Evolutionary conservation across 1,284 basidiomycete species (phyloP), one percentile per base, ranked within the genome.

Genomic region (Trametes versicolor): DNA sequence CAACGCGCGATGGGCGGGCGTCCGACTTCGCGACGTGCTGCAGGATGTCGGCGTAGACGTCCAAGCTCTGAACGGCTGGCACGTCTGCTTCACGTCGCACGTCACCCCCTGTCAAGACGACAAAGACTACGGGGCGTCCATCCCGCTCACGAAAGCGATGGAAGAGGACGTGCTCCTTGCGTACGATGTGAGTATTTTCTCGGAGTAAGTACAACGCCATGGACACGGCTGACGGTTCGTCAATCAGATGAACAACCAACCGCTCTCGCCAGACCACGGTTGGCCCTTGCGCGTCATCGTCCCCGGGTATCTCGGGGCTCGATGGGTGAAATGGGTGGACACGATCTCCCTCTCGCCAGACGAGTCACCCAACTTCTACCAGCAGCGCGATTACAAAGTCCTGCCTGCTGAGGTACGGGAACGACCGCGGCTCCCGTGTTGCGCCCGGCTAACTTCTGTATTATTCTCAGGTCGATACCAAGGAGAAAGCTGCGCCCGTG

Each of bases 291-390:
- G 91, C 9, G 77, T 89, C 4, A 85, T 93, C 41, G 85, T 90
- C 1, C 91, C 91, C 0, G 91, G 92, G 1, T 87, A 84, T 70
- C 81, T 87, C 15, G 91, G 91, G 15, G 92, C 89, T 21, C 85
- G 91, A 19, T 92, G 90, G 88, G 89, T 92, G 21, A 93, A 93
- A 80, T 93, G 91, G 91, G 78, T 92, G 0, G 88, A 91, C 68
- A 84, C 78, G 1, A 85, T 91, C 69, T 78, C 79, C 19, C 71
- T 90, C 56, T 85, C 86, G 5, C 63, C 75, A 0, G 71, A 77
- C 12, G 89, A 91, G 73, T 89, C 87, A 1, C 81, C 82, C 23
- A 90, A 88, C 70, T 90, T 85, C 74, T 91, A 89, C 70, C 88
- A 90, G 69, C 86, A 89, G 72, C 81, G 81, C 4, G 89, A 91